Evolutionary conservation across 495 filamentous ascomycete species (phyloP), one percentile per base, ranked within the genome.

Genomic region (Daldinia vernicosa): DNA sequence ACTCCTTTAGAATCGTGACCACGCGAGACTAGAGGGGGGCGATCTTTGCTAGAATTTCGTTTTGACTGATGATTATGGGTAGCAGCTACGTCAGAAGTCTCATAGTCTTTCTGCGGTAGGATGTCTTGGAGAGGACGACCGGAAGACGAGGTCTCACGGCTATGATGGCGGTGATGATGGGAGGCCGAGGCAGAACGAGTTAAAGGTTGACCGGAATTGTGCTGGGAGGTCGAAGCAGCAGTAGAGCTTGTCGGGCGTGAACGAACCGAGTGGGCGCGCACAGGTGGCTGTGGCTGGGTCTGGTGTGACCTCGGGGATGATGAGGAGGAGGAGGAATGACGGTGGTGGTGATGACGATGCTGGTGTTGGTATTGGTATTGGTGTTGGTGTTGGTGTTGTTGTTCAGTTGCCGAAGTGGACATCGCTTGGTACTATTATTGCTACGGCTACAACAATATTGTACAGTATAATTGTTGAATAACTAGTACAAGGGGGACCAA

Each of bases 1-100:
- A 81, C 74, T 57, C 76, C 77, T 73, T 83, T 81, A 55, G 81
- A 62, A 43, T 83, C 82, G 69, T 80, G 79, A 55, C 70, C 75
- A 66, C 75, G 73, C 55, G 78, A 75, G 68, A 73, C 74, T 45
- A 71, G 72, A 53, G 76, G 76, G 66, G 79, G 78, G 26, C 71
- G 75, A 69, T 83, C 81, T 75, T 72, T 80, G 69, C 78, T 78
- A 26, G 79, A 77, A 72, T 72, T 80, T 77, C 76, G 79, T 65
- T 80, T 77, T 64, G 76, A 66, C 66, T 79, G 71, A 51, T 80
- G 69, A 51, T n/a, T n/a, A n/a, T 78, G 76, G 45, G 75, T 35
- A 56, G 69, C 54, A 15, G 62, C 75, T 75, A 82, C 71, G 70
- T 77, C 78, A 37, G 78, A 74, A 52, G 78, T 81, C 70, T 83